phyloP scores from a whole-genome alignment of 306 rosid genomes.

The Cicer yamashitae region DNA sequence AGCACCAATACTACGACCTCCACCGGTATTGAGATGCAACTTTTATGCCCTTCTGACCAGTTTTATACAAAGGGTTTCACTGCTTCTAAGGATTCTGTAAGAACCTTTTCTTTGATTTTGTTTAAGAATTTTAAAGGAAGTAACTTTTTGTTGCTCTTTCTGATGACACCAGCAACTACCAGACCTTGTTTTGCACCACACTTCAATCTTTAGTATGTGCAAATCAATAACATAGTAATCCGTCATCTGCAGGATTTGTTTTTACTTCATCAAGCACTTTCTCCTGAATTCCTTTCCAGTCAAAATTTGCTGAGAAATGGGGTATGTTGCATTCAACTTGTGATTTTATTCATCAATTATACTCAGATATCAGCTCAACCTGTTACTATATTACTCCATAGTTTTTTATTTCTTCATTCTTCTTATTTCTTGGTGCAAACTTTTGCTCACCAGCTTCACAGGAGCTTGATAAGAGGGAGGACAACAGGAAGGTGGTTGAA shows the following conservation, averaged over 20 bases:
- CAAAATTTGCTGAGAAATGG: conserved; percentile 82
- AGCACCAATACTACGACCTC: conserved; percentile 50
- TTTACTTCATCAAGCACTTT: conserved; percentile 84
- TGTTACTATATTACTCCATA: conserved; percentile 2
- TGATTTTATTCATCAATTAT: conserved; percentile 31
- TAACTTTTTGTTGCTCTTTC: no score
- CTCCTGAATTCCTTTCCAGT: conserved; percentile 75
- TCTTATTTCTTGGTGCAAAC: conserved; percentile 32
- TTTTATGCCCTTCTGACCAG: conserved; percentile 47
- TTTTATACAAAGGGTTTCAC: conserved; percentile 42
- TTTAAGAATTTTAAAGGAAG: conserved; percentile 28
- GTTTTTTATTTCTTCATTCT: conserved; percentile 18
- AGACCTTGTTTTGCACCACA: neutral
- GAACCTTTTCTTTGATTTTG: conserved; percentile 41
- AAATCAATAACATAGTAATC: conserved; percentile 32
- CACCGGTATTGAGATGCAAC: conserved; percentile 51
- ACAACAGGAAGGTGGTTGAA: conserved; percentile 81
- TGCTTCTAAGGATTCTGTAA: conserved; percentile 69
- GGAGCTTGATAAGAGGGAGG: conserved; percentile 75
- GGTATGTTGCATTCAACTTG: conserved; percentile 56
- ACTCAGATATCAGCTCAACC: conserved; percentile 27
- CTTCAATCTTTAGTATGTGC: neutral
- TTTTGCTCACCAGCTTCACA: conserved; percentile 68
- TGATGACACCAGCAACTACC: no score
- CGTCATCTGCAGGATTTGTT: conserved; percentile 66